phyloP scores from a whole-genome alignment of 2,329 filamentous ascomycete species.

The Aspergillus eucalypticola region DNA sequence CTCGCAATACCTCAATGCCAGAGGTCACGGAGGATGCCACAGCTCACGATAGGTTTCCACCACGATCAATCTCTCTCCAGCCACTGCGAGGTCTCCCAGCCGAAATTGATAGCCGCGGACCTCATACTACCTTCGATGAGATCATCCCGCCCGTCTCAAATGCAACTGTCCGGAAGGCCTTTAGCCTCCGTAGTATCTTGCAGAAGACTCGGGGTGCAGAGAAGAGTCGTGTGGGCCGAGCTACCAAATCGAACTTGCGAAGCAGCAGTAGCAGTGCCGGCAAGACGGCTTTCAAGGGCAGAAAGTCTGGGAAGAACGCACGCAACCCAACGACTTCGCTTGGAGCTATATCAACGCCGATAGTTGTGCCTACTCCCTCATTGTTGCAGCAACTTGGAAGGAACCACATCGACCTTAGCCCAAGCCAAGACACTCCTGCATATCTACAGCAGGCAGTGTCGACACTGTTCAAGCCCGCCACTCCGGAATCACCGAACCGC shows the following conservation, averaged over 20 bases:
- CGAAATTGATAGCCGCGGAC: background rate
- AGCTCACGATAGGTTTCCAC: conserved; percentile 11
- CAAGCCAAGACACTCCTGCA: conserved; percentile 13
- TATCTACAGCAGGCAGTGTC: conserved; percentile 22
- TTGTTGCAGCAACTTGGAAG: background rate
- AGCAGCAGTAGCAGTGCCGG: background rate
- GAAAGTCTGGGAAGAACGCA: background rate
- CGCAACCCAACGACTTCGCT: background rate
- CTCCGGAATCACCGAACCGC: background rate
- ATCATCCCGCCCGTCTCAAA: conserved; percentile 12
- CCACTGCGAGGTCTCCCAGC: conserved; percentile 10
- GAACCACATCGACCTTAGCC: background rate
- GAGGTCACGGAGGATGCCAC: background rate
- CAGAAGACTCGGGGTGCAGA: conserved; percentile 14
- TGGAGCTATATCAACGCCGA: background rate
- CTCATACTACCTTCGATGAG: conserved; percentile 14
- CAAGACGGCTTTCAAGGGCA: background rate
- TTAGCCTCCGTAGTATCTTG: conserved; percentile 25
- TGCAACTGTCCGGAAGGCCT: conserved; percentile 19
- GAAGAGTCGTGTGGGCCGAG: background rate
- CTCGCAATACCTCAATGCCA: too few relatives aligned
- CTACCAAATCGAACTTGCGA: background rate
- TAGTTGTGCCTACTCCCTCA: background rate
- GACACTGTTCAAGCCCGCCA: conserved; percentile 18
- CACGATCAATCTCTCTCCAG: conserved; percentile 16